Evolutionary conservation across 805 yeast species (phyloP).

Genomic region (Metschnikowia vanudenii): DNA sequence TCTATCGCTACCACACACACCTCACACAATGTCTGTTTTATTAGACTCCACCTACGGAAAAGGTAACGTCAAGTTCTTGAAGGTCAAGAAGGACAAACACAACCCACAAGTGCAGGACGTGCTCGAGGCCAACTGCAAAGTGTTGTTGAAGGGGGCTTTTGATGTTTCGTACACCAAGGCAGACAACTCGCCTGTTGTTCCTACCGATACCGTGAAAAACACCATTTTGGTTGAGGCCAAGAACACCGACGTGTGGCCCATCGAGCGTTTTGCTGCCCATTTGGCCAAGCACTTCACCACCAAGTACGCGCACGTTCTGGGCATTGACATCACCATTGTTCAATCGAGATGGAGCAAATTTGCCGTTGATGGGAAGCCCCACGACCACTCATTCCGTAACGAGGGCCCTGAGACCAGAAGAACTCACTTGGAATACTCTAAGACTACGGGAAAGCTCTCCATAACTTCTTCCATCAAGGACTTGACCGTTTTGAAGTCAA

Average conservation of each 20-base stretch:
- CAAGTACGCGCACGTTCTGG: constrained; percentile 76
- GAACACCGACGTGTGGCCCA: constrained; percentile 82
- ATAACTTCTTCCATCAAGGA: constrained; percentile 73
- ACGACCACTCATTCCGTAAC: constrained; percentile 81
- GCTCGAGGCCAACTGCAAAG: constrained; percentile 79
- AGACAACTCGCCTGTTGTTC: constrained; percentile 85
- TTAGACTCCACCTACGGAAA: constrained; percentile 75
- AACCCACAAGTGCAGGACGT: constrained; percentile 77
- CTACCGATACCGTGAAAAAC: constrained; percentile 92
- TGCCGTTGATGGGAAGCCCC: constrained; percentile 68
- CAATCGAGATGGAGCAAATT: constrained; percentile 82
- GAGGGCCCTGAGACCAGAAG: constrained; percentile 81
- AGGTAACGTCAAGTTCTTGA: constrained; percentile 87
- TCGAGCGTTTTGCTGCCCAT: constrained; percentile 85
- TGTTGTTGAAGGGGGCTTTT: constrained; percentile 73
- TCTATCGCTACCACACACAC: constrained; percentile 3
- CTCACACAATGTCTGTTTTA: constrained; percentile 15
- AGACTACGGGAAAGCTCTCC: constrained; percentile 49
- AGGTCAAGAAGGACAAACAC: constrained; percentile 74
- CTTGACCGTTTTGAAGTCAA: constrained; percentile 81
- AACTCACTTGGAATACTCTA: constrained; percentile 51
- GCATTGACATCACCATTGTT: constrained; percentile 61
- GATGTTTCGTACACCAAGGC: constrained; percentile 83
- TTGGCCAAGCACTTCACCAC: constrained; percentile 76
- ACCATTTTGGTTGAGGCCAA: constrained; percentile 83